These are phyloP conservation scores for Melocanna baccifera DNA, from an alignment of 176 grass and related monocot genomes.

Conservation along the genomic window DNA sequence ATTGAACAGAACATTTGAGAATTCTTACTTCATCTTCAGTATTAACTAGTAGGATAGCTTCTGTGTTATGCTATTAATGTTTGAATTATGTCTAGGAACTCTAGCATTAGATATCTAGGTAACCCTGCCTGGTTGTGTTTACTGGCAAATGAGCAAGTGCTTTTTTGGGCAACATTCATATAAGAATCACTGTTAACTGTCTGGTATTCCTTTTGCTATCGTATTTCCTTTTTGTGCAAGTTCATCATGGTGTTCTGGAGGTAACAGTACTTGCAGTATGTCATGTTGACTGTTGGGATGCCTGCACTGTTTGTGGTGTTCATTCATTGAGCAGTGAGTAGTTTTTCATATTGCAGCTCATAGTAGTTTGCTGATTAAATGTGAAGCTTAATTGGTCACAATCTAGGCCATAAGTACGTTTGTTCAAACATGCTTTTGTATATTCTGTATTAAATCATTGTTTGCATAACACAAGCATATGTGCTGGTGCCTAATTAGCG, in stretches of 20 bases:
- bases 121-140: neutral
- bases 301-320: neutral
- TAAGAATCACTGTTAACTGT: neutral
- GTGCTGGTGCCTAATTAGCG: no score
- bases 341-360: no score
- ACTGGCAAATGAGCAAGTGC: neutral
- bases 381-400: no score
- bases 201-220: neutral
- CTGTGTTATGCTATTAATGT: neutral
- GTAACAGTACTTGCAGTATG: neutral
- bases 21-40: slow-evolving; percentile 1
- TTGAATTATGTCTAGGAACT: neutral
- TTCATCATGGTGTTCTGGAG: neutral
- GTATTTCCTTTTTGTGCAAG: neutral
- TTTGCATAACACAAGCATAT: no score
- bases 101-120: neutral
- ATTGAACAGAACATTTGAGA: neutral
- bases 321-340: no score
- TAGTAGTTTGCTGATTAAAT: no score
- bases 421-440: no score
- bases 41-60: neutral
- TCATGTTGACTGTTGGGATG: neutral
- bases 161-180: neutral
- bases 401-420: no score
- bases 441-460: no score